A percentile compares a stretch with the other conserved stretches of the same genome.
Conservation (phyloP, 192 early-diverging fungal species). For the Phycomyces nitens region DNA sequence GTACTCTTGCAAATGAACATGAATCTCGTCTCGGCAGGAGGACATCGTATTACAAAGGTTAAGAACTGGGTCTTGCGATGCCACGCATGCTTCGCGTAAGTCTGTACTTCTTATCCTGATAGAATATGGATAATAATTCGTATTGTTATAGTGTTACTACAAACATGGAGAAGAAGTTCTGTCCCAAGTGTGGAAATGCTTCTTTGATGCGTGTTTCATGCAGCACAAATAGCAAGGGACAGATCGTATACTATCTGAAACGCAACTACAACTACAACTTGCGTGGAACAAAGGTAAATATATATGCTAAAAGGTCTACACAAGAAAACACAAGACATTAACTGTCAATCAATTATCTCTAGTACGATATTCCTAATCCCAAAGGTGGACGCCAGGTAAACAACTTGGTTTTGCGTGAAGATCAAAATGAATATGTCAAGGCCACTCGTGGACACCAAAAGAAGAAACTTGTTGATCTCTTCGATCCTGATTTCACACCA, state of each 20-base stretch:
- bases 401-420: slow-evolving; percentile 84
- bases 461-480: slow-evolving; percentile 55
- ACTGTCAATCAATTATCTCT: neutral
- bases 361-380: slow-evolving; percentile 81
- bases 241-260: slow-evolving; percentile 80
- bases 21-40: slow-evolving; percentile 79
- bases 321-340: neutral
- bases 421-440: slow-evolving; percentile 82
- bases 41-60: slow-evolving; percentile 67
- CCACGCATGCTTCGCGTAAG: slow-evolving; percentile 87
- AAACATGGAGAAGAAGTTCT: slow-evolving; percentile 90
- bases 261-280: slow-evolving; percentile 86
- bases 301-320: neutral
- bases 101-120: neutral
- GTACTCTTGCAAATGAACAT: slow-evolving; percentile 92
- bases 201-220: slow-evolving; percentile 83
- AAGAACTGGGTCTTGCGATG: slow-evolving; percentile 92
- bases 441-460: slow-evolving; percentile 49
- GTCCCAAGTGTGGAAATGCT: slow-evolving; percentile 85
- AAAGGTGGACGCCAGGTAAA: slow-evolving; percentile 73
- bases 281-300: slow-evolving; percentile 76
- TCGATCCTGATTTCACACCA: slow-evolving; percentile 68
- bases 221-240: slow-evolving; percentile 75
- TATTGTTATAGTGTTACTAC: slow-evolving; percentile 57
- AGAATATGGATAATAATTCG: neutral